Percentiles rank a stretch among this genome's conserved stretches.
Evolutionary conservation across 257 asterid species (phyloP).

Genomic region (Solanum appendiculatum): DNA sequence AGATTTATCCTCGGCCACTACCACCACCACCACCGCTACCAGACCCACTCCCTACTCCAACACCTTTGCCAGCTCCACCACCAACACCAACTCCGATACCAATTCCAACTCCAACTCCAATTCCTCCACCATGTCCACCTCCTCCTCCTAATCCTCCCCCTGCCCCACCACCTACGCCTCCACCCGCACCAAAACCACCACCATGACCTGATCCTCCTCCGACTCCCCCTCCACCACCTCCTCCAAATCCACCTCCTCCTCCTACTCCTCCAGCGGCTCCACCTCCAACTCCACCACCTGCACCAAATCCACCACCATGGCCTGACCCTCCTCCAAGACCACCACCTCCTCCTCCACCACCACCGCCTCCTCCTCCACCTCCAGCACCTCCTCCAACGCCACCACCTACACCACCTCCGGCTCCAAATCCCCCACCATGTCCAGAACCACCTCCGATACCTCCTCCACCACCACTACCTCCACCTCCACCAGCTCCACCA

Average conservation of each 20-base stretch:
- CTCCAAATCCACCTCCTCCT: slow-evolving; percentile 14
- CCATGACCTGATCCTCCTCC: slow-evolving; percentile 19
- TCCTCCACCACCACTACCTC: slow-evolving; percentile 6
- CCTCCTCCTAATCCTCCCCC: slow-evolving; percentile 15
- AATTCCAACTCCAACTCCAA: slow-evolving; percentile 13
- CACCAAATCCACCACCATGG: slow-evolving; percentile 16
- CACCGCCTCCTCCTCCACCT: slow-evolving; percentile 7
- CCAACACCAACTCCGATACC: slow-evolving; percentile 18
- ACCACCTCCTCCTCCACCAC: slow-evolving; percentile 11
- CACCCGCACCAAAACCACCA: slow-evolving; percentile 8
- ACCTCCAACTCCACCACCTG: slow-evolving; percentile 20
- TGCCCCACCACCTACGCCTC: slow-evolving; percentile 7
- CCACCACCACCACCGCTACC: neutral
- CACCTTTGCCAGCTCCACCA: neutral
- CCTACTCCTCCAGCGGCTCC: slow-evolving; percentile 18
- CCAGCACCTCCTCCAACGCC: slow-evolving; percentile 20
- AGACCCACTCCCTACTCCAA: slow-evolving; percentile 4
- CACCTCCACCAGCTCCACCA: slow-evolving; percentile 2
- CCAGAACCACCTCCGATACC: slow-evolving; percentile 7
- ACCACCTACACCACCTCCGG: slow-evolving; percentile 13
- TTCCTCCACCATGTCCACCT: slow-evolving; percentile 15
- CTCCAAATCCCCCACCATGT: slow-evolving; percentile 7
- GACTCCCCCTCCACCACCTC: slow-evolving; percentile 11
- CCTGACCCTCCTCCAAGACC: slow-evolving; percentile 26
- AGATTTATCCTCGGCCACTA: neutral